Evolutionary conservation across 495 filamentous ascomycete species (phyloP).

Genomic region (Aspergillus diversus): DNA sequence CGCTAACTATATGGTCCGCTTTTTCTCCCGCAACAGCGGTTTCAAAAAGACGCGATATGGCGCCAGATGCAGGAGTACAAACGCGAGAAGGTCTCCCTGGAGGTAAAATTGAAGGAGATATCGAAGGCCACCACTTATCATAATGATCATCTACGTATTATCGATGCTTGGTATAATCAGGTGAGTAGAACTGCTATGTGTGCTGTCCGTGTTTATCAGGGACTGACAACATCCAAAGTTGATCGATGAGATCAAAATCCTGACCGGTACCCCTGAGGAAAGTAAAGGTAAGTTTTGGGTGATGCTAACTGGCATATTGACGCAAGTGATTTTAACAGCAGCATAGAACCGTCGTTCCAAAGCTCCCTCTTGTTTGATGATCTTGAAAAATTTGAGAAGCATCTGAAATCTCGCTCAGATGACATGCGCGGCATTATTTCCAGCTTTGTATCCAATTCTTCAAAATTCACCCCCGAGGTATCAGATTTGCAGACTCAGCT

Average conservation of each 20-base stretch:
- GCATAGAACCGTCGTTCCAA: slow-evolving; percentile 34
- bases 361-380: slow-evolving; percentile 43
- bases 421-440: slow-evolving; percentile 66
- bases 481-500: slow-evolving; percentile 73
- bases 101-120: slow-evolving; percentile 73
- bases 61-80: slow-evolving; percentile 98
- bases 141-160: slow-evolving; percentile 86
- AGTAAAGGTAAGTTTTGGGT: slow-evolving; percentile 54
- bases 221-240: slow-evolving; percentile 56
- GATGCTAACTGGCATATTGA: background rate
- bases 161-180: slow-evolving; percentile 92
- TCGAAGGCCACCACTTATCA: slow-evolving; percentile 76
- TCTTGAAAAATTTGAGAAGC: slow-evolving; percentile 68
- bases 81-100: slow-evolving; percentile 78
- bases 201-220: slow-evolving; percentile 13
- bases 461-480: slow-evolving; percentile 61
- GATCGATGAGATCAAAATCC: slow-evolving; percentile 79
- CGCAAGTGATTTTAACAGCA: slow-evolving; percentile 23
- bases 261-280: slow-evolving; percentile 58
- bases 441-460: slow-evolving; percentile 52
- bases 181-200: slow-evolving; percentile 50
- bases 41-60: slow-evolving; percentile 96
- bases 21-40: slow-evolving; percentile 62
- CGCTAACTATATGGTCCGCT: slow-evolving; percentile 25
- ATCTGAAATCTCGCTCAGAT: slow-evolving; percentile 65